Evolutionary conservation across 495 filamentous ascomycete species (phyloP).

Genomic region (Massariosphaeria phaeospora): DNA sequence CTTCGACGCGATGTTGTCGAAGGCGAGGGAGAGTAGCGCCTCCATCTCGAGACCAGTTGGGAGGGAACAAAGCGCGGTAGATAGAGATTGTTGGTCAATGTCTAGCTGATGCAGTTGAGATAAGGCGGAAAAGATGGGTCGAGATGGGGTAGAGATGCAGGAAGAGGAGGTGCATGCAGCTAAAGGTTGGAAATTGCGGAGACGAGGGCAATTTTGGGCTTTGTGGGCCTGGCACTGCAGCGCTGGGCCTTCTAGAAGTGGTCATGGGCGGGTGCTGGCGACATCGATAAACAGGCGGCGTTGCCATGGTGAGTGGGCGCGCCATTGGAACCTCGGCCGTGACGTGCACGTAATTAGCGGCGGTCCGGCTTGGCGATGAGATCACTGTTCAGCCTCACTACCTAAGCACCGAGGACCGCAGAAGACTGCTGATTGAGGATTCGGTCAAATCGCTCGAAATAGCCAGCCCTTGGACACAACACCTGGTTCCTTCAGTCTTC

Average conservation of each 20-base stretch:
- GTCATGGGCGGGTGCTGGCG: background rate
- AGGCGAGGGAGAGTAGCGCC: constrained; percentile 82
- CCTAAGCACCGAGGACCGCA: no score
- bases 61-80: constrained; percentile 11
- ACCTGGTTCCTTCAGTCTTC: no score
- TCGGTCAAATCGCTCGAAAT: no score
- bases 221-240: constrained; percentile 17
- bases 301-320: constrained; percentile 21
- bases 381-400: constrained; percentile 5
- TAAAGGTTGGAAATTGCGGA: constrained; percentile 26
- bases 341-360: background rate
- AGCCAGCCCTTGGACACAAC: no score
- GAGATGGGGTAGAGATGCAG: constrained; percentile 20
- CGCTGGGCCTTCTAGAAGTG: constrained; percentile 15
- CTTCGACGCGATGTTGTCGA: constrained; percentile 94
- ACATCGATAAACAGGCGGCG: constrained; percentile 18
- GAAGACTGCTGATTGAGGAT: no score
- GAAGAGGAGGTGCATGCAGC: constrained; percentile 25
- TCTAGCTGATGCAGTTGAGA: background rate
- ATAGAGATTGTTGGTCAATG: constrained; percentile 1
- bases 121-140: background rate
- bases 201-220: constrained; percentile 19
- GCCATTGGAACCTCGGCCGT: background rate
- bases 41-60: constrained; percentile 61
- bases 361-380: constrained; percentile 5